Conservation (phyloP, 192 early-diverging fungal species). For the Gigaspora rosea region DNA sequence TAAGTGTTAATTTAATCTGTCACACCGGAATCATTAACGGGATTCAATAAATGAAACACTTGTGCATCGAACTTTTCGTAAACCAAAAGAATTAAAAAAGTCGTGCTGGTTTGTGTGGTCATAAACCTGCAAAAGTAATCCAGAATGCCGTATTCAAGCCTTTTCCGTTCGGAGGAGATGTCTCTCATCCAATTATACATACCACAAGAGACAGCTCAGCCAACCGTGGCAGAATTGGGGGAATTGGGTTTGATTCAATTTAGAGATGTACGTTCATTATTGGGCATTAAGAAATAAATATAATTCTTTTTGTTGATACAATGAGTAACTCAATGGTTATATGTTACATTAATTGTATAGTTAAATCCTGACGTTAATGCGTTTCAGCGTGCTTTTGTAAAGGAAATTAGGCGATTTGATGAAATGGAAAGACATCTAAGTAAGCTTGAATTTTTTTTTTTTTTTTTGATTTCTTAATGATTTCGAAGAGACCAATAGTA, state of each 20-base stretch:
- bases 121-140: too few species aligned
- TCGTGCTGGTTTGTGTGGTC: too few species aligned
- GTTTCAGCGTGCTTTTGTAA: conserved; percentile 95
- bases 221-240: conserved; percentile 90
- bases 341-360: conserved; percentile 43
- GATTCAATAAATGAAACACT: too few species aligned
- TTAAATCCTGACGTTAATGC: conserved; percentile 93
- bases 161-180: conserved; percentile 96
- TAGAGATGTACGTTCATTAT: conserved; percentile 72
- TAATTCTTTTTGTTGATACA: not conserved
- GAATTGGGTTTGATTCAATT: conserved; percentile 95
- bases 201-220: conserved; percentile 90
- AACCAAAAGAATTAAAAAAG: too few species aligned
- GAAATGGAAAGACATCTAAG: conserved; percentile 97
- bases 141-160: conserved; percentile 50
- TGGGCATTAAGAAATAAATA: not conserved
- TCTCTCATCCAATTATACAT: conserved; percentile 95
- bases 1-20: too few species aligned
- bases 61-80: too few species aligned
- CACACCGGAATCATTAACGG: too few species aligned
- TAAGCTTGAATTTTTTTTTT: conserved; percentile 44
- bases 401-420: conserved; percentile 92
- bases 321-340: not conserved
- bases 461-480: not conserved
- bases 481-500: too few species aligned